Conservation (phyloP, 2,329 filamentous ascomycete species). For the Plectosphaerella cucumerina region DNA sequence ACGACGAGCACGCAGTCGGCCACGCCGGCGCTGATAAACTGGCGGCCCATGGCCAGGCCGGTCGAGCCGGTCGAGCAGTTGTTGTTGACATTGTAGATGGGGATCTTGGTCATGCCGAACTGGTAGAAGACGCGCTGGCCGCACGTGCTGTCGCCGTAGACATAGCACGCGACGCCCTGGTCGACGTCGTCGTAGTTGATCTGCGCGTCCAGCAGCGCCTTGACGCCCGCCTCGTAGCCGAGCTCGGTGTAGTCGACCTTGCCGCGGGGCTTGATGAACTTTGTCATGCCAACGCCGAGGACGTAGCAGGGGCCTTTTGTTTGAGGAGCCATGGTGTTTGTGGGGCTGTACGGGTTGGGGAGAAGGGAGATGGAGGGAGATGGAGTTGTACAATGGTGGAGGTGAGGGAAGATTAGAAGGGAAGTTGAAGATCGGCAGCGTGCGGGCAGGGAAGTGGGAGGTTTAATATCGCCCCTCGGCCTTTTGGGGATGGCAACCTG, state of each 20-base stretch:
- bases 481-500: background rate
- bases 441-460: background rate
- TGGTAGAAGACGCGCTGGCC: conserved; percentile 98
- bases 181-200: conserved; percentile 97
- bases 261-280: conserved; percentile 95
- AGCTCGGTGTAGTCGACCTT: conserved; percentile 94
- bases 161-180: conserved; percentile 94
- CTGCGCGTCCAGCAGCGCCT: conserved; percentile 79
- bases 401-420: background rate
- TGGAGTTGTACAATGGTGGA: background rate
- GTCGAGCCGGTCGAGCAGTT: conserved; percentile 97
- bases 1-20: conserved; percentile 88
- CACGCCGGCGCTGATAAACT: conserved; percentile 72
- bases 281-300: conserved; percentile 96
- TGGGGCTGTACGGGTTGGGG: too few relatives aligned
- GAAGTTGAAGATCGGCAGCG: background rate
- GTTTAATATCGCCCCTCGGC: background rate
- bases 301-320: conserved; percentile 66
- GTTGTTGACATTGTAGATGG: conserved; percentile 98
- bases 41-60: conserved; percentile 78
- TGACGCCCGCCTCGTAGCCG: conserved; percentile 87
- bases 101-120: conserved; percentile 95
- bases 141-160: conserved; percentile 92
- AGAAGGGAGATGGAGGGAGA: background rate
- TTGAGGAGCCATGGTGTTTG: conserved; percentile 40